Evolutionary conservation across 306 rosid genomes (phyloP), one percentile per base, ranked within the genome.

Genomic region (Medicago arabica): DNA sequence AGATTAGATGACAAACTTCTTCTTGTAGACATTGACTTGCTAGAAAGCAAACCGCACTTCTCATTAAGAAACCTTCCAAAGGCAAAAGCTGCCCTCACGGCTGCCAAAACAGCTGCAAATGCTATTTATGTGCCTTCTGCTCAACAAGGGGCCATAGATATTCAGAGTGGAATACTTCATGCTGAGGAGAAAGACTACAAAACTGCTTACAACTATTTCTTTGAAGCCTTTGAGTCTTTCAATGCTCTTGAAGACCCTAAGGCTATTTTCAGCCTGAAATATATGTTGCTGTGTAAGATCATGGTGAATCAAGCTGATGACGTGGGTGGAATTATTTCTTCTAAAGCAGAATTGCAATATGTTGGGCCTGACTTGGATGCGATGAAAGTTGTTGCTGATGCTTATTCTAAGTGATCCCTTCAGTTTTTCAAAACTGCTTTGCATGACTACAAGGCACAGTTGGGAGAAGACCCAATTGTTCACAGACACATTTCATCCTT

Each of bases 71-170:
- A 94, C 85, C 98, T 94, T 66, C 97, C 98, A 21, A 92, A 94
- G 82, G 96, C 98, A 19, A 94, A 94, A 82, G 98, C 98, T 50
- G 92, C 97, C 11, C 91, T 94, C 67, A 94, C 98, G 0, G 97
- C 97, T 13, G 98, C 98, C 58, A 87, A 97, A 85, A 94, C 98
- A 43, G 98, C 97, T 54, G 98, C 97, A 51, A 94, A 94, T 80
- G 96, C 97, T 8, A 91, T 94, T 74, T 94, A 94, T 66, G 98
- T 91, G 40, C 98, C 98, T 47, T 96, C 97, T n/a, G 98, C 96
- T 54, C 97, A 94, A 69, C 98, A 94, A 83, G 98, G 98, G 43
- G 89, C 91, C 50, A 91, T 91, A 14, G 97, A 94, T 85, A 66
- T 94, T 84, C 97, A 91, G 90, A 91, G 97, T 74, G 98, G 98